Evolutionary conservation across 2,329 filamentous ascomycete species (phyloP).

Genomic region (Xylariaceae sp.): DNA sequence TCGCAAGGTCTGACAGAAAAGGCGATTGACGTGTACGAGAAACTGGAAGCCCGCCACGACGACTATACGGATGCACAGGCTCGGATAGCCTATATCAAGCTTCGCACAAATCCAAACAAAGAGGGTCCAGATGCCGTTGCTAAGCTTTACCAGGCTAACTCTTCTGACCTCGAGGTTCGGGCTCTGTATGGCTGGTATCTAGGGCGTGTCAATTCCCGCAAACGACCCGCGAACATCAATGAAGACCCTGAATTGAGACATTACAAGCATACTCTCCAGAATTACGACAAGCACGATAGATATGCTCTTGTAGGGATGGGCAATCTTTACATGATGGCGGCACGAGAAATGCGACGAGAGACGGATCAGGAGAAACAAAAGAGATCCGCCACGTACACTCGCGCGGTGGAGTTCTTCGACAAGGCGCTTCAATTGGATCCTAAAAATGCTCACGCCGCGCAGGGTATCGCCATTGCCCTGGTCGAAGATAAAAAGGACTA

Average conservation of each 20-base stretch:
- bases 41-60: slow-evolving; percentile 74
- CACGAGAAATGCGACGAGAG: slow-evolving; percentile 90
- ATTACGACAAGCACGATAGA: slow-evolving; percentile 95
- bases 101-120: slow-evolving; percentile 75
- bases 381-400: slow-evolving; percentile 78
- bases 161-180: slow-evolving; percentile 83
- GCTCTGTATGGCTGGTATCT: slow-evolving; percentile 95
- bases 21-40: slow-evolving; percentile 84
- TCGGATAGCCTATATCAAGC: slow-evolving; percentile 82
- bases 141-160: slow-evolving; percentile 79
- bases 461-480: slow-evolving; percentile 90
- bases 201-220: slow-evolving; percentile 74
- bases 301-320: slow-evolving; percentile 97
- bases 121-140: slow-evolving; percentile 83
- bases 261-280: slow-evolving; percentile 92
- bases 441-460: slow-evolving; percentile 92
- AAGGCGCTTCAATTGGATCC: slow-evolving; percentile 94
- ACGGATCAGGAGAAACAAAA: slow-evolving; percentile 89
- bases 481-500: slow-evolving; percentile 93
- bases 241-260: slow-evolving; percentile 91
- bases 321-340: slow-evolving; percentile 81
- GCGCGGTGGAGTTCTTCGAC: slow-evolving; percentile 97
- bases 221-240: slow-evolving; percentile 71
- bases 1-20: slow-evolving; percentile 75
- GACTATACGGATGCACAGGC: slow-evolving; percentile 92